Base-by-base conservation (phyloP, 2,329 filamentous ascomycete species). In the Dendryphion nanum region DNA sequence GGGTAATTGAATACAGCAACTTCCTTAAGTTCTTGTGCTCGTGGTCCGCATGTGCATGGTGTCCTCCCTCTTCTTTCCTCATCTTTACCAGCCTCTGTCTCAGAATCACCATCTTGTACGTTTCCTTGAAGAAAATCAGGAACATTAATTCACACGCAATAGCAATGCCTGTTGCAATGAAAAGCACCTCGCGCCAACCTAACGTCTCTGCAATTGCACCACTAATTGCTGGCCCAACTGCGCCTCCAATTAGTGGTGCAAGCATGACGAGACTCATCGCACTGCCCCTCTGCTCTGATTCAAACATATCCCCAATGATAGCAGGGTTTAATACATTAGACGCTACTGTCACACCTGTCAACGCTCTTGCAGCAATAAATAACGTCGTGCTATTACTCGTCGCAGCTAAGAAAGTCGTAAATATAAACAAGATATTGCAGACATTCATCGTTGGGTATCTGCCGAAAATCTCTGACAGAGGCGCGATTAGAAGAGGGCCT, bases 231-330 rank as follows among this genome's bases (percentile, higher is more conserved):
- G 79, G 79, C 0, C 78, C 78, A 5, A 79, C 56, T 3, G 77
- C 77, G 4, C 77, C 77, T 15, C 78, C 78, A 13, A 80, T 56
- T 3, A 83, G 63, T 0, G 79, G 78, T 2, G 79, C 76, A 2
- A 82, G 61, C 57, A 74, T 75, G 32, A 81, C 65, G 30, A 78
- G 41, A 50, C 74, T 78, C 72, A 84, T 78, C 6, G 79, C 74
- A 1, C 71, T 70, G 17, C 80, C 81, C 13, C 79, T 68, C 54
- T 77, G 66, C 38, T 83, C 79, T 1, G 72, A 65, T 2, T 66
- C 59, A 52, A 82, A 83, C 45, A 83, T 75, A 54, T 84, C 81
- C 17, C 80, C 81, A 14, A 84, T 73, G 36, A 84, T 78, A 17
- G 79, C 77, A 1, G 81, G 81, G 45, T 76, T 79, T 14, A 85